Evolutionary conservation across 176 grass and related monocot genomes (phyloP).

Genomic region (Cenchrus americanus): DNA sequence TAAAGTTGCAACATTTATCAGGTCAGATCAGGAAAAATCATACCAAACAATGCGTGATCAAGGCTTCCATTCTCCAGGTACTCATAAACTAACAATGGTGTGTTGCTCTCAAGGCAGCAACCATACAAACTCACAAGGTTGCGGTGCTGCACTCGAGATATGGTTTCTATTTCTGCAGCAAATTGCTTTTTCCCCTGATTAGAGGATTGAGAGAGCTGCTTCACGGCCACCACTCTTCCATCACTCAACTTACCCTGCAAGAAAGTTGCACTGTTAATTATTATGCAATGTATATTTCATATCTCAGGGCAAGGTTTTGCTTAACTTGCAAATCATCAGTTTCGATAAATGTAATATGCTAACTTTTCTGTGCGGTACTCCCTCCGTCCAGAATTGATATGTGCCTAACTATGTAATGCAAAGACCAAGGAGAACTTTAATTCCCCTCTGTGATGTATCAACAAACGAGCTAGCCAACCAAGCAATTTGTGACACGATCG

Average conservation of each 20-base stretch:
- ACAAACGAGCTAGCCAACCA: too few relatives aligned
- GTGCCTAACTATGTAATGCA: too few relatives aligned
- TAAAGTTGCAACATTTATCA: neutral
- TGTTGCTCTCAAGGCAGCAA: conserved; percentile 77
- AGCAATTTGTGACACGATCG: too few relatives aligned
- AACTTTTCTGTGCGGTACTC: neutral
- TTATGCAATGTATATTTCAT: conserved; percentile 25
- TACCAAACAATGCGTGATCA: conserved; percentile 78
- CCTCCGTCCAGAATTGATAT: too few relatives aligned
- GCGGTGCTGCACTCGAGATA: conserved; percentile 75
- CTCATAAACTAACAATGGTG: conserved; percentile 73
- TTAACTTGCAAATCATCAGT: neutral
- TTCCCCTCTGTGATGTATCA: too few relatives aligned
- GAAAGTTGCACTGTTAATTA: neutral
- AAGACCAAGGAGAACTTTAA: too few relatives aligned
- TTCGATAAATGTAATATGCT: neutral
- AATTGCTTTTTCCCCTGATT: conserved; percentile 84
- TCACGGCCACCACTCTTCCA: conserved; percentile 82
- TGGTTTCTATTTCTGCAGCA: conserved; percentile 77
- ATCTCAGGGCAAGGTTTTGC: neutral
- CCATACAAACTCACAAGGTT: conserved; percentile 78
- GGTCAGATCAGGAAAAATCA: neutral
- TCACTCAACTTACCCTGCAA: conserved; percentile 74
- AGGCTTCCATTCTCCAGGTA: conserved; percentile 84
- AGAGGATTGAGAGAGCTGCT: conserved; percentile 72